A percentile compares a stretch with the other conserved stretches of the same genome.
These are phyloP conservation scores for Boletales sp. DNA, from an alignment of 768 basidiomycete genomes.

Conservation along the genomic window DNA sequence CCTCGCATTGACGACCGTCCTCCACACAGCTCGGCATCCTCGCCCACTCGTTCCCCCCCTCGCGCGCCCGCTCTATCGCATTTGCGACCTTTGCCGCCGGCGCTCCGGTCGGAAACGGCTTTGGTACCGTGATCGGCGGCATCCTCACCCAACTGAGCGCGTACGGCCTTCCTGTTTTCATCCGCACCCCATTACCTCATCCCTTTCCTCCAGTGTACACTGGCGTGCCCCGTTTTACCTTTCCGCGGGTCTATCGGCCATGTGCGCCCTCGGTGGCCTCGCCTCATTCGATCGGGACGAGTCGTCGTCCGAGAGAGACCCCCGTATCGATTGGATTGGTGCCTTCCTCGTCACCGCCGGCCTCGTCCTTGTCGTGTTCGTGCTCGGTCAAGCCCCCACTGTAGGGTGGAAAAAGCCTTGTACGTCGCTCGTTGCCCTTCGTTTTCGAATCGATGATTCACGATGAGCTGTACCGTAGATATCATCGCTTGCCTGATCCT, in stretches of 20 bases:
- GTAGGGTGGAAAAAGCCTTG: slow-evolving; percentile 63
- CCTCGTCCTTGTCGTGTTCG: slow-evolving; percentile 68
- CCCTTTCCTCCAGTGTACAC: slow-evolving; percentile 25
- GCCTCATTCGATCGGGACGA: slow-evolving; percentile 58
- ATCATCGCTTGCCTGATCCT: slow-evolving; percentile 68
- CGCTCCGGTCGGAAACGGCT: slow-evolving; percentile 72
- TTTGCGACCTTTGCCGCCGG: slow-evolving; percentile 86
- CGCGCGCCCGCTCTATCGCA: slow-evolving; percentile 63
- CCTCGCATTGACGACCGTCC: slow-evolving; percentile 1
- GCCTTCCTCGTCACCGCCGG: slow-evolving; percentile 62
- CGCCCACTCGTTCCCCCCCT: slow-evolving; percentile 71
- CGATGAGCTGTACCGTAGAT: slow-evolving; percentile 36
- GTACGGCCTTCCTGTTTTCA: slow-evolving; percentile 23
- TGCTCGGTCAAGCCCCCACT: slow-evolving; percentile 63
- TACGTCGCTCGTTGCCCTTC: slow-evolving; percentile 26
- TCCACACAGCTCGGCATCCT: slow-evolving; percentile 70
- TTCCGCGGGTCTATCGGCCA: slow-evolving; percentile 50
- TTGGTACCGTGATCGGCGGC: slow-evolving; percentile 73
- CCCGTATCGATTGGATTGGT: slow-evolving; percentile 75
- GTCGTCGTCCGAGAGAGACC: slow-evolving; percentile 35
- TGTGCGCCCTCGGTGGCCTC: slow-evolving; percentile 51
- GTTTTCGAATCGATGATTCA: slow-evolving; percentile 18
- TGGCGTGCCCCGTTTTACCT: slow-evolving; percentile 74
- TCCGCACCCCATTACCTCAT: neutral
- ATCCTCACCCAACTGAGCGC: slow-evolving; percentile 53